Evolutionary conservation across 805 yeast species (phyloP).

Genomic region (Kluyveromyces aestuarii): DNA sequence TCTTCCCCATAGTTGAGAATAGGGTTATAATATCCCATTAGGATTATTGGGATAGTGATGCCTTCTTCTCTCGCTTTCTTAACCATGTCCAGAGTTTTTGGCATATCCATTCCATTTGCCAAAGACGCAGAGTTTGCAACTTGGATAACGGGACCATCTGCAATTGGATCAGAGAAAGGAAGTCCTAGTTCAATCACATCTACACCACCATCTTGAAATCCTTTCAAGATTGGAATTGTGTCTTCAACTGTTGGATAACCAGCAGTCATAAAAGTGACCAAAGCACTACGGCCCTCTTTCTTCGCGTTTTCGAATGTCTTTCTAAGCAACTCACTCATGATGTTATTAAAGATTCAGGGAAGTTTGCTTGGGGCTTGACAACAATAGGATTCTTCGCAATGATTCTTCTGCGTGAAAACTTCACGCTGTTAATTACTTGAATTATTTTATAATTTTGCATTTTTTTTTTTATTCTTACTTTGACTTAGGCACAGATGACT

Average conservation of each 20-base stretch:
- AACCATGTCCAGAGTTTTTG: slow-evolving; percentile 61
- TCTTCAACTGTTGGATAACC: slow-evolving; percentile 87
- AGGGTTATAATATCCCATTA: slow-evolving; percentile 99
- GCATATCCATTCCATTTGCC: slow-evolving; percentile 70
- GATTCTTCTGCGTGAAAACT: too few relatives aligned
- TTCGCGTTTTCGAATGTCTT: slow-evolving; percentile 49
- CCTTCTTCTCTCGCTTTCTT: slow-evolving; percentile 71
- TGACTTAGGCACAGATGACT: background rate
- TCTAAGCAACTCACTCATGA: slow-evolving; percentile 33
- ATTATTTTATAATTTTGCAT: too few relatives aligned
- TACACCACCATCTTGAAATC: slow-evolving; percentile 91
- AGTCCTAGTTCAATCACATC: slow-evolving; percentile 92
- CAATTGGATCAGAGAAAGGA: slow-evolving; percentile 97
- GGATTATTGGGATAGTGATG: slow-evolving; percentile 76
- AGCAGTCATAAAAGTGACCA: slow-evolving; percentile 88
- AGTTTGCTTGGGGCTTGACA: background rate
- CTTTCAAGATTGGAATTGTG: slow-evolving; percentile 76
- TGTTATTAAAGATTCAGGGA: background rate
- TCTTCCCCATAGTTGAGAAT: slow-evolving; percentile 84
- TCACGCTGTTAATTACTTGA: too few relatives aligned
- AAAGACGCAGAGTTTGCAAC: slow-evolving; percentile 77
- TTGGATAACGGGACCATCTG: slow-evolving; percentile 97
- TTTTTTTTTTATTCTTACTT: too few relatives aligned
- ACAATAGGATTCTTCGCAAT: background rate
- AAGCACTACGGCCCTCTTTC: slow-evolving; percentile 67